A percentile compares a stretch with the other conserved stretches of the same genome.
These are phyloP conservation scores for Nitzschia putrida DNA, from an alignment of 108 stramenopile species.

Conservation along the genomic window DNA sequence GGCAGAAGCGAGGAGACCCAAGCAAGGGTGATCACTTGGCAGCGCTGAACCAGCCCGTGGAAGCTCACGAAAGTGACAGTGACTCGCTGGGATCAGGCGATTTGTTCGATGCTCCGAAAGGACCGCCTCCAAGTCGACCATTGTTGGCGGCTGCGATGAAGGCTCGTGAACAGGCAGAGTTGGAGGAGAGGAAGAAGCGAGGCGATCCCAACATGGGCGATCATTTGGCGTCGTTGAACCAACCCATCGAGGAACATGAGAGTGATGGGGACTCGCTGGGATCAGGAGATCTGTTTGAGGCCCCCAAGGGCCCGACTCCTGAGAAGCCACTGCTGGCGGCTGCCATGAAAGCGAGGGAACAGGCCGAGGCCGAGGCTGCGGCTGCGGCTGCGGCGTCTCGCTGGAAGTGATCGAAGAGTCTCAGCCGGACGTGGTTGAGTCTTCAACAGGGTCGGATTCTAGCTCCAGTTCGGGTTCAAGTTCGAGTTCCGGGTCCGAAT, in stretches of 20 bases:
- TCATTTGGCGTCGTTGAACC: conserved; percentile 2
- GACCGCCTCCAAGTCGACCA: conserved; percentile 7
- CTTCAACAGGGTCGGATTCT: no score
- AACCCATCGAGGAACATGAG: not conserved
- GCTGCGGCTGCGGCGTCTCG: not conserved
- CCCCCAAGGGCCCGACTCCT: conserved; percentile 1
- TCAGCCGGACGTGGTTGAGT: no score
- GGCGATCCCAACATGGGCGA: no score
- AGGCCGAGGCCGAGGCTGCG: not conserved
- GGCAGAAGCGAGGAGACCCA: not conserved
- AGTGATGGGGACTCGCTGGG: conserved; percentile 14
- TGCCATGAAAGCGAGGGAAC: conserved; percentile 5
- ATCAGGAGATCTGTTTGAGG: conserved; percentile 14
- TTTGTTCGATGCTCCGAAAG: conserved; percentile 25
- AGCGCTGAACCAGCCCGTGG: conserved; percentile 10
- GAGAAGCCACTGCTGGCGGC: conserved; percentile 1
- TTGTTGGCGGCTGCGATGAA: conserved; percentile 23
- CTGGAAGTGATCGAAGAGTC: no score
- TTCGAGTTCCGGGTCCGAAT: no score
- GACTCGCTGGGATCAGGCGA: conserved; percentile 1
- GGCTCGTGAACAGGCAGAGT: conserved; percentile 3
- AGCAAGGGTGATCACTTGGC: conserved; percentile 4
- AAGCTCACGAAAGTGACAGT: not conserved
- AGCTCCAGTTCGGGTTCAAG: no score
- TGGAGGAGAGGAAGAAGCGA: no score